Evolutionary conservation across 1,284 basidiomycete species (phyloP).

Genomic region (Ustilago tritici): DNA sequence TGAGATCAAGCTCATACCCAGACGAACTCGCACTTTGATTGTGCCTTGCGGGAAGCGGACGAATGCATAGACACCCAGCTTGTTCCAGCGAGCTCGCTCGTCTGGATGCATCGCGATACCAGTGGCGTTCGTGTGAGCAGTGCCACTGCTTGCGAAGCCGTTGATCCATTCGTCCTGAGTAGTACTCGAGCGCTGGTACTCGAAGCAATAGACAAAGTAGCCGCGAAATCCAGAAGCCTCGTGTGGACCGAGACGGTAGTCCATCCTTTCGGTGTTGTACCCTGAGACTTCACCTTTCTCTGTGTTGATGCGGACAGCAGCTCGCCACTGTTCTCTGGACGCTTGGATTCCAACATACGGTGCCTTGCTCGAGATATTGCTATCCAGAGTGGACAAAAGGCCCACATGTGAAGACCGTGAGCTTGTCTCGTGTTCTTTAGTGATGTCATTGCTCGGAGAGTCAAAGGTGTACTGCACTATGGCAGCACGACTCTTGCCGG

Average conservation of each 20-base stretch:
- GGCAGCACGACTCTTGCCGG: constrained; percentile 81
- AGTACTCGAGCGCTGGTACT: constrained; percentile 59
- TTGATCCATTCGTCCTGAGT: constrained; percentile 13
- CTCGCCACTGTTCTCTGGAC: constrained; percentile 76
- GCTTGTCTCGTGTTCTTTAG: background rate
- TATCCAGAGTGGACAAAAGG: background rate
- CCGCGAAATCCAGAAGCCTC: constrained; percentile 74
- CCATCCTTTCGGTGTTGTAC: constrained; percentile 78
- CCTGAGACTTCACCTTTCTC: constrained; percentile 76
- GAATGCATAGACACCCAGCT: constrained; percentile 75
- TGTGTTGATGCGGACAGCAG: constrained; percentile 74
- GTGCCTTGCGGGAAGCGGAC: constrained; percentile 73
- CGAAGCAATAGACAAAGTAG: constrained; percentile 82
- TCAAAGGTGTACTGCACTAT: constrained; percentile 75
- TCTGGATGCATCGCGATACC: constrained; percentile 71
- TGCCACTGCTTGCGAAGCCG: constrained; percentile 24
- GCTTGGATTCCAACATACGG: constrained; percentile 81
- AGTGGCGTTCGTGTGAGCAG: constrained; percentile 69
- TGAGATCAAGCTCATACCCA: constrained; percentile 84
- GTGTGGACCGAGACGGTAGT: constrained; percentile 67
- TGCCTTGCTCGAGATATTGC: constrained; percentile 1
- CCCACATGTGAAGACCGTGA: background rate
- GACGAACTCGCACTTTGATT: constrained; percentile 74
- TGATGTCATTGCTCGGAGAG: background rate
- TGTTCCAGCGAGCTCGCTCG: constrained; percentile 62